phyloP scores from a whole-genome alignment of 1,284 basidiomycete genomes.

The Fereydounia khargensis region DNA sequence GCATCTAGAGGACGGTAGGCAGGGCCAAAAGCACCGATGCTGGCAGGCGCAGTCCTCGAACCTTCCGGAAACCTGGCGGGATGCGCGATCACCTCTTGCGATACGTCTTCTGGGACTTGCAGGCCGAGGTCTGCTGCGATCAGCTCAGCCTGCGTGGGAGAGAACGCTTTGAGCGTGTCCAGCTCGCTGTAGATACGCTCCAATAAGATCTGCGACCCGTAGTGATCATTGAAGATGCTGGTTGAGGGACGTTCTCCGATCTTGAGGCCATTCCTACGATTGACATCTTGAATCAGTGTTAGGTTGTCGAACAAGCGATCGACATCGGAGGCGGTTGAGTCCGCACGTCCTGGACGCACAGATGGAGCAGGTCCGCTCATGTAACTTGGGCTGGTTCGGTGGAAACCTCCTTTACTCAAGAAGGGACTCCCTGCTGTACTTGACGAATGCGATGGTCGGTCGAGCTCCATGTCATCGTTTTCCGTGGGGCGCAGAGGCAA shows the following conservation, averaged over 20 bases:
- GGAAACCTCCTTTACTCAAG: neutral
- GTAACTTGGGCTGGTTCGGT: too few relatives aligned
- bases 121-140: slow-evolving; percentile 15
- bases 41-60: too few relatives aligned
- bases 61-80: too few relatives aligned
- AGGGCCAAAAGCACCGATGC: too few relatives aligned
- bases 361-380: too few relatives aligned
- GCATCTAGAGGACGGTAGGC: too few relatives aligned
- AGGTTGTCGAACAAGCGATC: slow-evolving; percentile 19
- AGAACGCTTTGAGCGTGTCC: slow-evolving; percentile 15
- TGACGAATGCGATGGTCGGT: slow-evolving; percentile 5
- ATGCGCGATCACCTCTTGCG: too few relatives aligned
- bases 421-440: neutral
- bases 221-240: slow-evolving; percentile 6
- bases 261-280: slow-evolving; percentile 16
- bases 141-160: slow-evolving; percentile 13
- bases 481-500: too few relatives aligned
- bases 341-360: too few relatives aligned
- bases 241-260: slow-evolving; percentile 9
- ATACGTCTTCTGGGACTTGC: too few relatives aligned
- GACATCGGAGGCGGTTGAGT: slow-evolving; percentile 2
- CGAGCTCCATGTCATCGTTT: too few relatives aligned
- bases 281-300: slow-evolving; percentile 23
- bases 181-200: slow-evolving; percentile 18
- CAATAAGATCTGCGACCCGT: slow-evolving; percentile 6